Percentiles rank a stretch among this genome's conserved stretches.
These are phyloP conservation scores for Thraustochytrium aureum DNA, from an alignment of 352 stramenopile species.

Conservation along the genomic window DNA sequence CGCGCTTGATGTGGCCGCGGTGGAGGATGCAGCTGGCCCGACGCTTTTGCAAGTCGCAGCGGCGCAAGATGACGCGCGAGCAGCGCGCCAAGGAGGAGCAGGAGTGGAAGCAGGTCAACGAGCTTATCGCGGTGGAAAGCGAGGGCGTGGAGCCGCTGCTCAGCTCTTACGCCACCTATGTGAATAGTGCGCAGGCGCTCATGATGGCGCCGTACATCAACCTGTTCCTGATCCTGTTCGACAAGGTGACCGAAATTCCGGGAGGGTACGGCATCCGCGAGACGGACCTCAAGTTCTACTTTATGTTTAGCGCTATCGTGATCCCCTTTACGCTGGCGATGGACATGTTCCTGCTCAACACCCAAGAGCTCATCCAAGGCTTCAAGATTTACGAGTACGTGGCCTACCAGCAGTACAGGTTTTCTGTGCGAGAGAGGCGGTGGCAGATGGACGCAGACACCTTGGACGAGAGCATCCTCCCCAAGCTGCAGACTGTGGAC, in stretches of 20 bases:
- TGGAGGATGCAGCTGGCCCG: constrained; percentile 81
- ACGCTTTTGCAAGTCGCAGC: constrained; percentile 69
- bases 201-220: constrained; percentile 79
- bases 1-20: constrained; percentile 78
- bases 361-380: constrained; percentile 91
- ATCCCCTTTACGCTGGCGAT: constrained; percentile 90
- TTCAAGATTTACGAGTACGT: constrained; percentile 98
- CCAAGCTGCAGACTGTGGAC: constrained; percentile 87
- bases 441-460: constrained; percentile 82
- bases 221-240: constrained; percentile 82
- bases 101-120: constrained; percentile 87
- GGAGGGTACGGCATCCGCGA: constrained; percentile 85
- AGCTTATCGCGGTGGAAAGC: constrained; percentile 87
- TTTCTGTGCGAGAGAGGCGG: constrained; percentile 82
- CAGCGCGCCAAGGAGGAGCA: constrained; percentile 87
- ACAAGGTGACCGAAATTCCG: constrained; percentile 82
- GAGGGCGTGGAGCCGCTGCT: constrained; percentile 92
- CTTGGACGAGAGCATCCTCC: constrained; percentile 87
- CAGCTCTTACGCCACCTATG: constrained; percentile 81
- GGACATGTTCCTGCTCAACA: constrained; percentile 92
- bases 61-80: constrained; percentile 76
- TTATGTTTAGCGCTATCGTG: constrained; percentile 89
- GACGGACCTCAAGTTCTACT: constrained; percentile 92
- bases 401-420: constrained; percentile 93
- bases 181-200: constrained; percentile 77